A percentile compares a stretch with the other conserved stretches of the same genome.
These are phyloP conservation scores for Aspergillus sparsus DNA, from an alignment of 495 filamentous ascomycete genomes.

Conservation along the genomic window DNA sequence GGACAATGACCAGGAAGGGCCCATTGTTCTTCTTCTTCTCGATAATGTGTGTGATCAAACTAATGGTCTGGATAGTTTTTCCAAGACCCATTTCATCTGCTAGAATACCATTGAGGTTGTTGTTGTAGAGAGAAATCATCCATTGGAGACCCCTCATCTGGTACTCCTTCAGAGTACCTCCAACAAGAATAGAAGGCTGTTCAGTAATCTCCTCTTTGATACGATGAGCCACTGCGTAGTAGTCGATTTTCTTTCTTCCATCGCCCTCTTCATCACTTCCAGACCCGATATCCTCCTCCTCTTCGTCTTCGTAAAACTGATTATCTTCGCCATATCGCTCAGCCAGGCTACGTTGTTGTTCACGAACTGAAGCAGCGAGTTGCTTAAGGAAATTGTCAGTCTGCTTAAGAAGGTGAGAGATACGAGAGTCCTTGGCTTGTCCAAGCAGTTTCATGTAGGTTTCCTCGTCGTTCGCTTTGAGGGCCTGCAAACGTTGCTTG, in stretches of 20 bases:
- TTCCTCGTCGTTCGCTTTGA: conserved; percentile 99
- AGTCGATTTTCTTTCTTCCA: conserved; percentile 79
- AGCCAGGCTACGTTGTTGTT: conserved; percentile 81
- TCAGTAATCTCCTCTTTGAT: conserved; percentile 84
- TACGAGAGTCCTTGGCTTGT: conserved; percentile 98
- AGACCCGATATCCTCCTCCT: conserved; percentile 63
- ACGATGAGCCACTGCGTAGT: conserved; percentile 96
- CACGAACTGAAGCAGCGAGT: conserved; percentile 87
- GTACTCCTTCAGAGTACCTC: conserved; percentile 93
- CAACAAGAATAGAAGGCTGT: conserved; percentile 83
- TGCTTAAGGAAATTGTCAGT: conserved; percentile 96
- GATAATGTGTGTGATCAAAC: conserved; percentile 93
- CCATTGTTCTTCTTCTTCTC: conserved; percentile 92
- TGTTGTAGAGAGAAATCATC: conserved; percentile 99
- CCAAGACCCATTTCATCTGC: conserved; percentile 99
- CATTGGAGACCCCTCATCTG: conserved; percentile 97
- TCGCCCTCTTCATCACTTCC: conserved; percentile 71
- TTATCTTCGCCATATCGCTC: conserved; percentile 72
- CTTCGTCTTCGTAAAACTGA: conserved; percentile 59
- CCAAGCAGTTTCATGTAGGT: conserved; percentile 95
- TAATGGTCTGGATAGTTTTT: conserved; percentile 99
- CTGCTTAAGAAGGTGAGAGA: conserved; percentile 92
- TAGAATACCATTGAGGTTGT: conserved; percentile 97
- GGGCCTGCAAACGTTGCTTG: conserved; percentile 97
- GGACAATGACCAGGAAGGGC: conserved; percentile 95